Percentiles rank a stretch among this genome's conserved stretches.
Evolutionary conservation across 139 green algal species (phyloP).

Genomic region (Chlamydomonas sp.): DNA sequence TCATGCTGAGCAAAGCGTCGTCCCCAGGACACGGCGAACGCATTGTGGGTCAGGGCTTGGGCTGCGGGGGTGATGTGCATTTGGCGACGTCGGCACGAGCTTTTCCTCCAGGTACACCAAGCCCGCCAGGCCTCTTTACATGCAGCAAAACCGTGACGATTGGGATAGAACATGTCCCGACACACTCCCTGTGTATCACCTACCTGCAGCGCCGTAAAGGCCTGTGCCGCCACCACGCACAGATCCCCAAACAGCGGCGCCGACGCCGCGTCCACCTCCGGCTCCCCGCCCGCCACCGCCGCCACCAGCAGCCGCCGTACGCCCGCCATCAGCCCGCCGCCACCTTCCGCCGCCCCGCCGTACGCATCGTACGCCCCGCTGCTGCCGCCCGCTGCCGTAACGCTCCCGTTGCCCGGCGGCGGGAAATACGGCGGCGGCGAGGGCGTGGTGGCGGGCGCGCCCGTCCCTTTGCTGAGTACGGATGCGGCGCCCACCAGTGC

Average conservation of each 20-base stretch:
- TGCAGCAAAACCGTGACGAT: not conserved
- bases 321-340: not conserved
- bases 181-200: not conserved
- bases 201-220: constrained; percentile 58
- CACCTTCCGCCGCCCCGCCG: too few species aligned
- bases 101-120: too few species aligned
- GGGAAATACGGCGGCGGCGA: too few species aligned
- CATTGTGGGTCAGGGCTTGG: too few species aligned
- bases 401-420: too few species aligned
- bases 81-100: too few species aligned
- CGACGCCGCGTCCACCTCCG: constrained; percentile 20
- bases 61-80: too few species aligned
- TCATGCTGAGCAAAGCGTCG: too few species aligned
- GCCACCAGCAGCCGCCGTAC: constrained; percentile 1
- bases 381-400: not conserved
- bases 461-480: constrained; percentile 34
- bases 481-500: constrained; percentile 82
- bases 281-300: not conserved
- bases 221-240: constrained; percentile 71
- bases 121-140: too few species aligned
- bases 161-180: not conserved
- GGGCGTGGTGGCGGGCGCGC: too few species aligned
- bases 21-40: too few species aligned
- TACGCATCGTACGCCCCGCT: not conserved
- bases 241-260: constrained; percentile 80